Evolutionary conservation across 202 grass and related monocot species (phyloP).

Genomic region (Digitaria exilis): DNA sequence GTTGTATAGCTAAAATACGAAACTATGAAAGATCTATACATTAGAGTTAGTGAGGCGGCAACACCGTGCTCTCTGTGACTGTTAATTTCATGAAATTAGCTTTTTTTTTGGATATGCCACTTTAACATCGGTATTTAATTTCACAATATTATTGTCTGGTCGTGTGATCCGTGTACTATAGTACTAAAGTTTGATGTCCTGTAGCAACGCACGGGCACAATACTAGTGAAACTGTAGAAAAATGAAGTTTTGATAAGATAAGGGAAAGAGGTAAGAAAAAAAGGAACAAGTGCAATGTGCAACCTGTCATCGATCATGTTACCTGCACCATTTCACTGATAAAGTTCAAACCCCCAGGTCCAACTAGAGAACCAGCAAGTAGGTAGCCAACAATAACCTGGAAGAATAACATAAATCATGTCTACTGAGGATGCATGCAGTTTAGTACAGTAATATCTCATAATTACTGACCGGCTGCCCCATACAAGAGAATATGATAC

Average conservation of each 20-base stretch:
- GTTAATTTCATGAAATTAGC: too few species aligned
- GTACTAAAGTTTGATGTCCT: too few species aligned
- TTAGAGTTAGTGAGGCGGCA: too few species aligned
- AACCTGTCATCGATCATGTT: slow-evolving; percentile 42
- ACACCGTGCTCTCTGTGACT: too few species aligned
- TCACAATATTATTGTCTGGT: too few species aligned
- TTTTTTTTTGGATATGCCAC: too few species aligned
- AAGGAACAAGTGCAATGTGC: slow-evolving; percentile 8
- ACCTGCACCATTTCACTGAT: slow-evolving; percentile 98
- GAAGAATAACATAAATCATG: slow-evolving; percentile 43
- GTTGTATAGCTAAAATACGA: too few species aligned
- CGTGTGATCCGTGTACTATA: too few species aligned
- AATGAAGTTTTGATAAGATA: slow-evolving; percentile 7
- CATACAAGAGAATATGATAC: slow-evolving; percentile 81
- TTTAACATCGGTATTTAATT: too few species aligned
- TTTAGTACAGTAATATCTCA: slow-evolving; percentile 30
- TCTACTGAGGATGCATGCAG: background rate
- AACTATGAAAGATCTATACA: too few species aligned
- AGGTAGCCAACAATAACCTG: slow-evolving; percentile 99
- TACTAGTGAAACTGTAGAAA: background rate
- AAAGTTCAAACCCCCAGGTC: slow-evolving; percentile 88
- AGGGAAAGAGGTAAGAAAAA: background rate
- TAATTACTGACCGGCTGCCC: slow-evolving; percentile 84
- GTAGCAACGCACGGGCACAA: too few species aligned
- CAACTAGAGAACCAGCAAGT: slow-evolving; percentile 94